These are phyloP conservation scores for Phytophthora litchii DNA, from an alignment of 352 stramenopile genomes.

Conservation along the genomic window DNA sequence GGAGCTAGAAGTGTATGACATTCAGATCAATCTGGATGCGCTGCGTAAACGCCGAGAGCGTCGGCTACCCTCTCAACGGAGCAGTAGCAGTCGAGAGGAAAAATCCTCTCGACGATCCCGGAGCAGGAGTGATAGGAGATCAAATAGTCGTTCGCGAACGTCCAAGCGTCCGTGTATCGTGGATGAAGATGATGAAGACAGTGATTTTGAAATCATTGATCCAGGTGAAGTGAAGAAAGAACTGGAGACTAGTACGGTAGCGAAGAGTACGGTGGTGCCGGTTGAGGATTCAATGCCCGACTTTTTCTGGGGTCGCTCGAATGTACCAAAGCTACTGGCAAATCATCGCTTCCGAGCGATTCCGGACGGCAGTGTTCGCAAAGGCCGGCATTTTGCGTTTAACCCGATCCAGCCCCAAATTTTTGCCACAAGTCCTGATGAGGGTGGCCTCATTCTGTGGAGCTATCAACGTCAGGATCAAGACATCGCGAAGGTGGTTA, in stretches of 20 bases:
- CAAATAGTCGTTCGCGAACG: constrained; percentile 35
- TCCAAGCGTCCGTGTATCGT: constrained; percentile 69
- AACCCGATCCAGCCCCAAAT: constrained; percentile 76
- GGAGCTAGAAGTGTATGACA: constrained; percentile 68
- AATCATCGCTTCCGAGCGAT: constrained; percentile 68
- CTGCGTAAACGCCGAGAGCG: constrained; percentile 60
- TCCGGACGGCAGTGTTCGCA: constrained; percentile 67
- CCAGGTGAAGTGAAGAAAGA: constrained; percentile 48
- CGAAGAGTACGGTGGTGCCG: constrained; percentile 33
- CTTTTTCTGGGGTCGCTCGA: constrained; percentile 76
- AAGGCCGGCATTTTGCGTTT: constrained; percentile 76
- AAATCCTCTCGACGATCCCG: constrained; percentile 23
- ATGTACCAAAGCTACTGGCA: constrained; percentile 65
- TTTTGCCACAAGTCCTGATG: constrained; percentile 80
- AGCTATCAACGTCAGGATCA: constrained; percentile 70
- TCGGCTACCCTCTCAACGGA: constrained; percentile 25
- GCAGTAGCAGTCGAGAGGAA: constrained; percentile 12
- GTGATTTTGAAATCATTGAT: constrained; percentile 63
- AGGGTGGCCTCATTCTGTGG: constrained; percentile 82
- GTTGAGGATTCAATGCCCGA: constrained; percentile 60
- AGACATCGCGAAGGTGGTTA: constrained; percentile 66
- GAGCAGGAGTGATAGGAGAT: constrained; percentile 39
- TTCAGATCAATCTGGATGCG: constrained; percentile 66
- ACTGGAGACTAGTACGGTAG: constrained; percentile 7
- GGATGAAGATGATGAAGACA: constrained; percentile 67